These are phyloP conservation scores for Pleurotus tuoliensis DNA, from an alignment of 768 basidiomycete genomes.

Conservation along the genomic window DNA sequence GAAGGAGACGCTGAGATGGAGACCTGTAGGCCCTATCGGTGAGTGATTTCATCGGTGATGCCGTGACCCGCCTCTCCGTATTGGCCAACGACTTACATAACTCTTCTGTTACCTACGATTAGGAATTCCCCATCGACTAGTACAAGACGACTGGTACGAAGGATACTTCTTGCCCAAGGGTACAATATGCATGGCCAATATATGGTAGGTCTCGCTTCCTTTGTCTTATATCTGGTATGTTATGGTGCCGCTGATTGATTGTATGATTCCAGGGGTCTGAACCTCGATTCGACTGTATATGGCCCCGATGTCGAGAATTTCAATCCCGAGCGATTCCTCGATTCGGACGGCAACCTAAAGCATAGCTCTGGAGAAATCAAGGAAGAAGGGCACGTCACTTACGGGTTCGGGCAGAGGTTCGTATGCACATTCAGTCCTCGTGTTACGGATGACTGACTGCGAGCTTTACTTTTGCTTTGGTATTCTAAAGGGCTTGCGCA, in stretches of 20 bases:
- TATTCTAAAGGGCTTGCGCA: slow-evolving; percentile 22
- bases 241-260: neutral
- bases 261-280: neutral
- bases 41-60: neutral
- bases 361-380: slow-evolving; percentile 19
- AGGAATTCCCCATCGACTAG: slow-evolving; percentile 6
- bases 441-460: neutral
- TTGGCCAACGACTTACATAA: neutral
- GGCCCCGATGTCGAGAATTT: neutral
- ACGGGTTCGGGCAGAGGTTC: slow-evolving; percentile 34
- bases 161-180: slow-evolving; percentile 5
- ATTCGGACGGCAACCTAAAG: slow-evolving; percentile 16
- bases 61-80: neutral
- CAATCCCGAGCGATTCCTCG: slow-evolving; percentile 14
- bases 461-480: too few relatives aligned
- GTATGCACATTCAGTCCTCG: neutral
- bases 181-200: slow-evolving; percentile 2
- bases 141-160: slow-evolving; percentile 6
- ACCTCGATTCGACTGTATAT: neutral
- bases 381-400: slow-evolving; percentile 29
- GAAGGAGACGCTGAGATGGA: slow-evolving; percentile 9
- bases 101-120: neutral
- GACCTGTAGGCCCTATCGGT: slow-evolving; percentile 1
- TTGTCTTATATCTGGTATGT: neutral
- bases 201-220: neutral